Evolutionary conservation across 306 rosid genomes (phyloP).

Genomic region (Sphenostylis stenocarpa): DNA sequence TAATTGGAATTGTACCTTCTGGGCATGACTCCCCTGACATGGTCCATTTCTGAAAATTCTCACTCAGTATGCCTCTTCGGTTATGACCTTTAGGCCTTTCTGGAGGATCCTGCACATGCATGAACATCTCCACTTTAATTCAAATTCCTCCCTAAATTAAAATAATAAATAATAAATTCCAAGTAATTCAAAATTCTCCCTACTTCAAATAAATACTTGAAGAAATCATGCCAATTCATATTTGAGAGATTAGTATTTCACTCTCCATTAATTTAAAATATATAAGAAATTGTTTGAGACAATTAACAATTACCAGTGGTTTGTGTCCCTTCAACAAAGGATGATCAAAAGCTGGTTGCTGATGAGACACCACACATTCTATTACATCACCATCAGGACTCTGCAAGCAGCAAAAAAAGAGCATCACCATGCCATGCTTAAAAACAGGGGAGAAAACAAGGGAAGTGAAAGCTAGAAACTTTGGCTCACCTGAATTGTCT

Average conservation of each 20-base stretch:
- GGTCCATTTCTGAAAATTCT: conserved; percentile 72
- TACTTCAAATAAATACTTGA: too few relatives aligned
- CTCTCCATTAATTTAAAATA: neutral
- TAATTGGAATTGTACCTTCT: conserved; percentile 87
- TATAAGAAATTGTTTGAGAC: neutral
- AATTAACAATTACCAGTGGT: conserved; percentile 63
- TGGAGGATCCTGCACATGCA: conserved; percentile 70
- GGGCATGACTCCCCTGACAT: conserved; percentile 77
- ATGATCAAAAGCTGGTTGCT: conserved; percentile 96
- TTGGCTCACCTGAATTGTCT: conserved; percentile 73
- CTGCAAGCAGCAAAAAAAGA: conserved; percentile 30
- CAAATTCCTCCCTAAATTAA: neutral
- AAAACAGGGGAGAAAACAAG: conserved; percentile 32
- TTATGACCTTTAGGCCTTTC: conserved; percentile 63
- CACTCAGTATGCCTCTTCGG: conserved; percentile 32
- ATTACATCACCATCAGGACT: conserved; percentile 93
- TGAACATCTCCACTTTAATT: neutral
- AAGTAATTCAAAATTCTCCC: too few relatives aligned
- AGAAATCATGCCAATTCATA: neutral
- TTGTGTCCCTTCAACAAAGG: conserved; percentile 66
- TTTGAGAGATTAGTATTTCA: neutral
- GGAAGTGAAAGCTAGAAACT: conserved; percentile 20
- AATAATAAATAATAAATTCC: neutral
- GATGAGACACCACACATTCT: conserved; percentile 79
- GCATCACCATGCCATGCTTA: neutral